Evolutionary conservation across 345 rosid genomes (phyloP).

Genomic region (Tarenaya hassleriana): DNA sequence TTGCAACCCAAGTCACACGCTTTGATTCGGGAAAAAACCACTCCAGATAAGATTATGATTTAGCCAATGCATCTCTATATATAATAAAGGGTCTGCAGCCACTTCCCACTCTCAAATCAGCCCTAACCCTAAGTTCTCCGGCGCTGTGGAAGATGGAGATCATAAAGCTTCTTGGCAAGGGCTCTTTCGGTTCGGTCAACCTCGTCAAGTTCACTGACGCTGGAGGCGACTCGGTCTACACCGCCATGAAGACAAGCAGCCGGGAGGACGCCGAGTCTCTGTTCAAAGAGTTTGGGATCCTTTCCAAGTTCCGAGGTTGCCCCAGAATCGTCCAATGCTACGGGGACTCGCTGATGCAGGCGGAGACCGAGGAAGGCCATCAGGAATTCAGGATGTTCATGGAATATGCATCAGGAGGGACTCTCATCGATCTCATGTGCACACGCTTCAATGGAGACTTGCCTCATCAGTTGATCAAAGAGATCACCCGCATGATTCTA

Average conservation of each 20-base stretch:
- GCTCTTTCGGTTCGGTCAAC: conserved; percentile 19
- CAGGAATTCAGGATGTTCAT: conserved; percentile 16
- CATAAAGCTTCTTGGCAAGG: conserved; percentile 14
- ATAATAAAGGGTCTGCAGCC: too few species aligned
- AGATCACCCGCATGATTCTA: conserved; percentile 24
- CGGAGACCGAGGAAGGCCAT: conserved; percentile 1
- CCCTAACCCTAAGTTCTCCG: too few species aligned
- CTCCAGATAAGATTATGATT: too few species aligned
- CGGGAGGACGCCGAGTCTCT: conserved; percentile 7
- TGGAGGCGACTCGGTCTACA: conserved; percentile 7
- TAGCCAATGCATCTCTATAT: too few species aligned
- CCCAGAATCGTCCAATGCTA: conserved; percentile 10
- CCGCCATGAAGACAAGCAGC: conserved; percentile 15
- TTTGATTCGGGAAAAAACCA: too few species aligned
- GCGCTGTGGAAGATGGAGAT: too few species aligned
- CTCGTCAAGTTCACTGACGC: conserved; percentile 2
- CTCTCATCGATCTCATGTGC: conserved; percentile 10
- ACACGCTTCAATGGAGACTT: not conserved
- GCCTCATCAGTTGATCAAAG: conserved; percentile 9
- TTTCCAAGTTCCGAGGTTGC: conserved; percentile 11
- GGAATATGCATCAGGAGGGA: conserved; percentile 26
- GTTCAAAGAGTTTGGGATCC: conserved; percentile 18
- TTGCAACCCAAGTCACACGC: too few species aligned
- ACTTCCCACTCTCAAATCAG: too few species aligned
- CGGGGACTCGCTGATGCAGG: not conserved